Conservation (phyloP, 2,329 filamentous ascomycete species). For the Nothophaeocryptopus gaeumannii region DNA sequence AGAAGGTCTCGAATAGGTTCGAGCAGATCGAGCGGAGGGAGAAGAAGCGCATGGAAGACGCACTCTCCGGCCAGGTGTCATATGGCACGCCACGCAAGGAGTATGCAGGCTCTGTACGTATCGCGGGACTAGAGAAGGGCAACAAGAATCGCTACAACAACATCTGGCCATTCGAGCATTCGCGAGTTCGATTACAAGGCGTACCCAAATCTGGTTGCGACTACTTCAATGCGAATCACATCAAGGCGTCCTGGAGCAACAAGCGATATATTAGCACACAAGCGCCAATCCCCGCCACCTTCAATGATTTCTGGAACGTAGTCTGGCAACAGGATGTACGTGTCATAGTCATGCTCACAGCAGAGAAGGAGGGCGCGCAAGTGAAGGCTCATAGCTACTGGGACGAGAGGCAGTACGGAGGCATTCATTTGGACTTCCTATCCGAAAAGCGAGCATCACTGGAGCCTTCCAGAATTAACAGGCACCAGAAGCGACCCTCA, state of each 20-base stretch:
- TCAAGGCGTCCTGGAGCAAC: slow-evolving; percentile 75
- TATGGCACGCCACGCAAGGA: slow-evolving; percentile 46
- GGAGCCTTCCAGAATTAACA: slow-evolving; percentile 57
- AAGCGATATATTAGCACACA: slow-evolving; percentile 96
- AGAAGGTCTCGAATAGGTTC: slow-evolving; percentile 77
- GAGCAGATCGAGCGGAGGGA: slow-evolving; percentile 79
- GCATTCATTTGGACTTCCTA: slow-evolving; percentile 69
- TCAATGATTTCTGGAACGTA: slow-evolving; percentile 95
- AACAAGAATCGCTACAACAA: slow-evolving; percentile 97
- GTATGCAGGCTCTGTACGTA: slow-evolving; percentile 53
- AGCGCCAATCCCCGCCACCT: slow-evolving; percentile 87
- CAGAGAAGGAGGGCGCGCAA: slow-evolving; percentile 88
- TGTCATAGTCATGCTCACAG: slow-evolving; percentile 94
- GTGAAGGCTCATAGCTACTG: slow-evolving; percentile 95
- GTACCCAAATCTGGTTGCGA: slow-evolving; percentile 71
- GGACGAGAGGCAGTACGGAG: slow-evolving; percentile 74
- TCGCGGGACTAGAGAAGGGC: slow-evolving; percentile 92
- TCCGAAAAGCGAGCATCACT: slow-evolving; percentile 81
- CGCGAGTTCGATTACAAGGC: slow-evolving; percentile 74
- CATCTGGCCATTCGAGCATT: slow-evolving; percentile 93
- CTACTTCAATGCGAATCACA: slow-evolving; percentile 91
- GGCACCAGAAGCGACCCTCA: slow-evolving; percentile 39
- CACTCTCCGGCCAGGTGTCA: slow-evolving; percentile 59
- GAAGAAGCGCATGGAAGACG: slow-evolving; percentile 88
- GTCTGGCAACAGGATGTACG: slow-evolving; percentile 96